phyloP scores from a whole-genome alignment of 495 filamentous ascomycete species.

The Annulohypoxylon maeteangense region DNA sequence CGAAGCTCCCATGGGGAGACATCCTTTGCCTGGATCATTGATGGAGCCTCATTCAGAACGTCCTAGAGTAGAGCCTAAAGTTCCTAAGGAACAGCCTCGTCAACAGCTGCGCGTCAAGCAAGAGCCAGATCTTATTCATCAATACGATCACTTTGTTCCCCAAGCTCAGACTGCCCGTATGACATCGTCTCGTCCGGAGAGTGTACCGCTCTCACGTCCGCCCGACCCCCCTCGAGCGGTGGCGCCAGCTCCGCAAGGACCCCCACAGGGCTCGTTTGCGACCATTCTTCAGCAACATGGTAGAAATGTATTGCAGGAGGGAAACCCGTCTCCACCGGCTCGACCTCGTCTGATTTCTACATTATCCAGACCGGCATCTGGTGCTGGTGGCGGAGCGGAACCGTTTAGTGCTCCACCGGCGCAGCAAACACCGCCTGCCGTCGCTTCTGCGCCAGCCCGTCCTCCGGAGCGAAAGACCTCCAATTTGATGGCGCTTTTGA shows the following conservation, averaged over 20 bases:
- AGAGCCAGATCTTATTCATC: conserved; percentile 53
- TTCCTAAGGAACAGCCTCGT: conserved; percentile 40
- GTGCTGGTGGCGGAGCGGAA: conserved; percentile 49
- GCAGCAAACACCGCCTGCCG: conserved; percentile 48
- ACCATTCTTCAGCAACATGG: conserved; percentile 48
- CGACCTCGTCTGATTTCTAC: conserved; percentile 46
- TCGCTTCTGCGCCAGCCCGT: conserved; percentile 46
- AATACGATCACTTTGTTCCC: conserved; percentile 49
- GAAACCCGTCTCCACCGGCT: conserved; percentile 47
- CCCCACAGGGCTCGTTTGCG: conserved; percentile 30
- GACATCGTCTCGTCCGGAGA: conserved; percentile 51
- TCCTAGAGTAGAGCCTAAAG: conserved; percentile 42
- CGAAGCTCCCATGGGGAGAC: conserved; percentile 41
- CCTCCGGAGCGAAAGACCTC: conserved; percentile 58
- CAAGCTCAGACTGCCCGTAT: conserved; percentile 43
- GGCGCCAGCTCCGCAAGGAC: conserved; percentile 48
- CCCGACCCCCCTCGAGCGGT: conserved; percentile 54
- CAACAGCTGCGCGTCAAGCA: conserved; percentile 56
- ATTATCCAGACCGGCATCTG: conserved; percentile 48
- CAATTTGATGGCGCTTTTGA: conserved; percentile 61
- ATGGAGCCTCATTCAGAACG: conserved; percentile 44
- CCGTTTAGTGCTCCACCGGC: conserved; percentile 50
- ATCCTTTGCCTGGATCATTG: conserved; percentile 44
- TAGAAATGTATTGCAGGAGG: conserved; percentile 49
- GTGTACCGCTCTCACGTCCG: conserved; percentile 53